phyloP scores from a whole-genome alignment of 2,329 filamentous ascomycete genomes.

The Microascus cirrosus region DNA sequence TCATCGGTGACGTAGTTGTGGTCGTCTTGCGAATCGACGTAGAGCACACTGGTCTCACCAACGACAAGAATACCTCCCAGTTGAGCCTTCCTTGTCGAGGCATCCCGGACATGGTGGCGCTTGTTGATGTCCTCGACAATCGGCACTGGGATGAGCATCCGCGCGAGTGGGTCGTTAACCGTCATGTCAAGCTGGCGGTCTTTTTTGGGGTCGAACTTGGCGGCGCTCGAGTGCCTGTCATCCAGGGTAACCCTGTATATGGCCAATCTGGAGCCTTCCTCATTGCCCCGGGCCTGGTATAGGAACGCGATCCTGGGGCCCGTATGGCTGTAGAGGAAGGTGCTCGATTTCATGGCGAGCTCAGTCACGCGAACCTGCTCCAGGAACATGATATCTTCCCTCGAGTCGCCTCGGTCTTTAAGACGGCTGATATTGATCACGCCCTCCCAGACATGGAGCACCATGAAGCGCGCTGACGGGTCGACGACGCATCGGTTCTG shows the following conservation, averaged over 20 bases:
- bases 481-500: conserved; percentile 78
- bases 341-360: conserved; percentile 47
- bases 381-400: conserved; percentile 16
- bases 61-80: conserved; percentile 62
- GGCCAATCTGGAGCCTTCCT: conserved; percentile 41
- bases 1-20: conserved; percentile 47
- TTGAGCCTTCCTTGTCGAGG: conserved; percentile 33
- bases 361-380: conserved; percentile 47
- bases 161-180: conserved; percentile 43
- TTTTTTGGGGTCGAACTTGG: conserved; percentile 44
- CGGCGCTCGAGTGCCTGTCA: conserved; percentile 42
- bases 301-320: conserved; percentile 47
- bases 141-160: conserved; percentile 52
- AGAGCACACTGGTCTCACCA: conserved; percentile 72
- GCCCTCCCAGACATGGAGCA: conserved; percentile 49
- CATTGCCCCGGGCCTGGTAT: conserved; percentile 41
- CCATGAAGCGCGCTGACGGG: conserved; percentile 54
- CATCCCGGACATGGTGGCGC: conserved; percentile 48
- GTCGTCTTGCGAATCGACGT: conserved; percentile 64
- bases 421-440: conserved; percentile 44
- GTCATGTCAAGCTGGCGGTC: conserved; percentile 43
- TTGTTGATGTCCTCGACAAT: conserved; percentile 43
- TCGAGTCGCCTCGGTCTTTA: conserved; percentile 15
- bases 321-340: conserved; percentile 46
- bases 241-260: conserved; percentile 48